These are phyloP conservation scores for Coffea eugenioides DNA, from an alignment of 257 asterid genomes.

Conservation along the genomic window DNA sequence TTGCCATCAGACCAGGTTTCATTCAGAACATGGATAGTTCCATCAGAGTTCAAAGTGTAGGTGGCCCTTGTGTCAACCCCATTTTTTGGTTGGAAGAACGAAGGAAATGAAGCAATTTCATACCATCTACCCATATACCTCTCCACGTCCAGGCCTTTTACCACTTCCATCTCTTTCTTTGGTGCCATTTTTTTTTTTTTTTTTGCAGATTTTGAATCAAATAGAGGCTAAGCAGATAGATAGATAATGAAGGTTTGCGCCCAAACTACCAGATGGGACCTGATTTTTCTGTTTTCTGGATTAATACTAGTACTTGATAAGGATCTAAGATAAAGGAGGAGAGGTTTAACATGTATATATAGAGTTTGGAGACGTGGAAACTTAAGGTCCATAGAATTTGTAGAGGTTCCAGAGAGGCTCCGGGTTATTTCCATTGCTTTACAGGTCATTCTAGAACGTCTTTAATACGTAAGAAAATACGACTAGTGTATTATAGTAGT, in stretches of 20 bases:
- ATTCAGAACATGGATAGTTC: conserved; percentile 65
- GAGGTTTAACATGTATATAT: background rate
- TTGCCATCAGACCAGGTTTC: conserved; percentile 81
- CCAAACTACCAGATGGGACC: too few species aligned
- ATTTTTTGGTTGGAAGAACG: conserved; percentile 60
- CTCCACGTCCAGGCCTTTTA: conserved; percentile 49
- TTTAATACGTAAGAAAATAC: background rate
- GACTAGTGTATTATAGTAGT: too few species aligned
- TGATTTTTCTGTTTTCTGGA: too few species aligned
- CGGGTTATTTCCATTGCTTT: background rate
- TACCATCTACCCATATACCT: conserved; percentile 95
- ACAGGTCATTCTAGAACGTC: background rate
- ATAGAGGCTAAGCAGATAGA: background rate
- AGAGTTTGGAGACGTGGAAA: background rate
- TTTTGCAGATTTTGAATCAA: background rate
- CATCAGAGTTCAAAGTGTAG: conserved; percentile 63
- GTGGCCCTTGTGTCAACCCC: conserved; percentile 81
- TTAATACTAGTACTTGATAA: too few species aligned
- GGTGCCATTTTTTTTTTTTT: conserved; percentile 30
- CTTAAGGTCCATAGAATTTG: too few species aligned
- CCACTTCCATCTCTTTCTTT: conserved; percentile 61
- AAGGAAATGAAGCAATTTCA: conserved; percentile 84
- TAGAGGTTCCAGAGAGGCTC: background rate
- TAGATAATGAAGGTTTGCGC: too few species aligned
- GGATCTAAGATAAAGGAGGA: background rate